phyloP scores from a whole-genome alignment of 1,139 yeast species.

The Arxiozyma slooffiae region DNA sequence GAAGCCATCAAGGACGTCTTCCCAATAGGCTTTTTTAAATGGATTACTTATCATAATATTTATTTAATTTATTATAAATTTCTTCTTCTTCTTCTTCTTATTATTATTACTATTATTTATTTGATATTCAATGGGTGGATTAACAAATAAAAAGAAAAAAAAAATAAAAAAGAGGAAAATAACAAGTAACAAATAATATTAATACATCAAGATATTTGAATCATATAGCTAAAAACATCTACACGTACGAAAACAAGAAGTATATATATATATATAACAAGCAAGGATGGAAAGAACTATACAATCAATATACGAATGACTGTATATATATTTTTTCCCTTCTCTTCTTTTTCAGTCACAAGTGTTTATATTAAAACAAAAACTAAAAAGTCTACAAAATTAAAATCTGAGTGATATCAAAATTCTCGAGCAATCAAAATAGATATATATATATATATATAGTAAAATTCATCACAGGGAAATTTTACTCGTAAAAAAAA shows the following conservation, averaged over 20 bases:
- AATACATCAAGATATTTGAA: neutral
- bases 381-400: too few species aligned
- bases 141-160: neutral
- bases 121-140: too few species aligned
- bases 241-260: neutral
- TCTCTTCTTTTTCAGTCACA: too few species aligned
- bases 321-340: neutral
- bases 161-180: neutral
- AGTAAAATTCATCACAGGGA: neutral
- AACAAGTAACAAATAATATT: neutral
- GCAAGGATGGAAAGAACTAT: neutral
- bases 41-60: constrained; percentile 11
- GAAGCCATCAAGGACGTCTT: constrained; percentile 16
- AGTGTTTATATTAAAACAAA: too few species aligned
- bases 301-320: neutral
- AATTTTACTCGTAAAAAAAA: too few species aligned
- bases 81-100: too few species aligned
- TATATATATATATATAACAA: too few species aligned
- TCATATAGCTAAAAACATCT: too few species aligned
- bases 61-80: neutral
- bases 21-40: constrained; percentile 16
- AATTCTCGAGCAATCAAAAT: neutral
- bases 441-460: too few species aligned
- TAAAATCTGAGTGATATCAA: neutral
- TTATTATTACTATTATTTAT: too few species aligned